A percentile compares a stretch with the other conserved stretches of the same genome.
Evolutionary conservation across 331 rosid species (phyloP).

Genomic region (Acacia concinna): DNA sequence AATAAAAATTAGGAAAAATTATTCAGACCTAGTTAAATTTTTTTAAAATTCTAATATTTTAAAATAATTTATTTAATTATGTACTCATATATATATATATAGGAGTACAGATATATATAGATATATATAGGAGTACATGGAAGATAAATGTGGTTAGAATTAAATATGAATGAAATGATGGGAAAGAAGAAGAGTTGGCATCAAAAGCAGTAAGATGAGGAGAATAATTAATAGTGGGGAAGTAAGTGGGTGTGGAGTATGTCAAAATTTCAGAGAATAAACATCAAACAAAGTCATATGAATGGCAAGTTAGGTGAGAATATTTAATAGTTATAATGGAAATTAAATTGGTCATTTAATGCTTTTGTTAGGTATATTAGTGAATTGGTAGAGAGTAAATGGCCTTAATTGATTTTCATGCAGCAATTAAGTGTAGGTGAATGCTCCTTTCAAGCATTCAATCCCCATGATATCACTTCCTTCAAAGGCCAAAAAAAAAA

Average conservation of each 20-base stretch:
- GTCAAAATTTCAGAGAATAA: constrained; percentile 41
- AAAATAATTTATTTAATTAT: no score
- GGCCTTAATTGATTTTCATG: constrained; percentile 71
- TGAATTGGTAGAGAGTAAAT: constrained; percentile 50
- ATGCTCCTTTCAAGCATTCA: constrained; percentile 3
- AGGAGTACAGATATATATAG: no score
- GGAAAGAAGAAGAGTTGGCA: neutral
- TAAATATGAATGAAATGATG: neutral
- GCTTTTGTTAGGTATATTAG: constrained; percentile 67
- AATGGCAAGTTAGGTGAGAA: constrained; percentile 64
- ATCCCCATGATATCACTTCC: neutral
- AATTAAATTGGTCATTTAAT: constrained; percentile 67
- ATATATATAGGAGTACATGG: no score
- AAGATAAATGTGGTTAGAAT: neutral
- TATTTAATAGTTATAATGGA: constrained; percentile 59
- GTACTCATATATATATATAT: no score
- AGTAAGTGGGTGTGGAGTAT: neutral
- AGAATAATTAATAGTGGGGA: neutral
- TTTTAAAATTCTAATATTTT: no score
- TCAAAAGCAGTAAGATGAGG: neutral
- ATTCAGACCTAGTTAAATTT: no score
- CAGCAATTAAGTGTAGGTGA: constrained; percentile 25
- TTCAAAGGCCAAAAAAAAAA: no score
- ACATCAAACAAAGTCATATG: constrained; percentile 54
- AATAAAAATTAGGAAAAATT: no score